Percentiles rank a stretch among this genome's conserved stretches.
phyloP scores from a whole-genome alignment of 768 basidiomycete species.

The Hydnum rufescens region DNA sequence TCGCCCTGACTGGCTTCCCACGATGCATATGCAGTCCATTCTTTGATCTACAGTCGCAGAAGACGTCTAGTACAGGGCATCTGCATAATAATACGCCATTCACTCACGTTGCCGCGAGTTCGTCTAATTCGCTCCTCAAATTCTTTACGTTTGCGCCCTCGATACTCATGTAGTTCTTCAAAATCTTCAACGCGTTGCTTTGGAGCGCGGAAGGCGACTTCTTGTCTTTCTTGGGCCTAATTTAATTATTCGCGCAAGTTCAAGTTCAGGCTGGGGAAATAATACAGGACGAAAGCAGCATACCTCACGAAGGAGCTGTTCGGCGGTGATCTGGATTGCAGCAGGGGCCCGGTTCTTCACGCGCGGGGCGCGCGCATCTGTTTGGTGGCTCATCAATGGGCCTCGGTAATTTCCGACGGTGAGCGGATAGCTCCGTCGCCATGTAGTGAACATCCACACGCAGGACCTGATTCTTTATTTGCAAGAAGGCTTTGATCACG shows the following conservation, averaged over 20 bases:
- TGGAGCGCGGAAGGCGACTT: slow-evolving; percentile 76
- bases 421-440: too few species aligned
- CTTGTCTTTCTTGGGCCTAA: slow-evolving; percentile 94
- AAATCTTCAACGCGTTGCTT: slow-evolving; percentile 93
- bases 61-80: not conserved
- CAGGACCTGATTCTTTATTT: too few species aligned
- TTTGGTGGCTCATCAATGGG: too few species aligned
- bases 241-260: not conserved
- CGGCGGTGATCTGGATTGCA: slow-evolving; percentile 90
- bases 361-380: slow-evolving; percentile 11
- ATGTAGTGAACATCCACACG: too few species aligned
- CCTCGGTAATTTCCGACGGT: too few species aligned
- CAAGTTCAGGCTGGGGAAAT: not conserved
- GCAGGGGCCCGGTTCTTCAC: slow-evolving; percentile 96
- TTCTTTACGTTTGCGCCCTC: slow-evolving; percentile 71
- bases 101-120: slow-evolving; percentile 19
- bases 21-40: slow-evolving; percentile 30
- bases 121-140: slow-evolving; percentile 55
- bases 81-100: not conserved
- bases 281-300: slow-evolving; percentile 6
- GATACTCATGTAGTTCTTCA: slow-evolving; percentile 62
- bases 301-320: slow-evolving; percentile 91
- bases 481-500: too few species aligned
- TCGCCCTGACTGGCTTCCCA: slow-evolving; percentile 89
- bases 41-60: slow-evolving; percentile 18